These are phyloP conservation scores for Gorgonomyces haynaldii DNA, from an alignment of 192 early-diverging fungal species.

Conservation along the genomic window DNA sequence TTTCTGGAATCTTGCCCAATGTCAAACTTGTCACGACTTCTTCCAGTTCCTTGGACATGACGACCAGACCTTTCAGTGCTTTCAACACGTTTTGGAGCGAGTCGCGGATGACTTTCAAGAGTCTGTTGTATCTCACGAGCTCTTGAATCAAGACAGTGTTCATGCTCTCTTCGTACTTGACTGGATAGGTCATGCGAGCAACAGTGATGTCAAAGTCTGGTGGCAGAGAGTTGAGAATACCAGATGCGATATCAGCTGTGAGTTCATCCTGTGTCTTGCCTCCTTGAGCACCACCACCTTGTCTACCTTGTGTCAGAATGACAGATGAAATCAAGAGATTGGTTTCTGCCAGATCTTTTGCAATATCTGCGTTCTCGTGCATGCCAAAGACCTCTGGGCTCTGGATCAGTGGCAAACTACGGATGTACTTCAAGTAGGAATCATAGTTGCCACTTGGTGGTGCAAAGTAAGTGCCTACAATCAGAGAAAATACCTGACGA, in stretches of 20 bases:
- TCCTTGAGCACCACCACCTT: slow-evolving; percentile 9
- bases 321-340: slow-evolving; percentile 39
- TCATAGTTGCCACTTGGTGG: slow-evolving; percentile 41
- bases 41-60: slow-evolving; percentile 53
- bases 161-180: slow-evolving; percentile 46
- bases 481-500: slow-evolving; percentile 40
- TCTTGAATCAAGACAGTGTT: slow-evolving; percentile 55
- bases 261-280: slow-evolving; percentile 42
- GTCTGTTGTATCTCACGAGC: slow-evolving; percentile 46
- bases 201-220: slow-evolving; percentile 27
- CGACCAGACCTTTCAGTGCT: slow-evolving; percentile 49
- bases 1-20: slow-evolving; percentile 44
- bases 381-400: slow-evolving; percentile 50
- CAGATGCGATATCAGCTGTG: slow-evolving; percentile 34
- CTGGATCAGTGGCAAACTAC: slow-evolving; percentile 39
- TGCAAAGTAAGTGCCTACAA: slow-evolving; percentile 39
- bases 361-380: slow-evolving; percentile 54
- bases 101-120: slow-evolving; percentile 37
- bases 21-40: slow-evolving; percentile 37
- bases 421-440: slow-evolving; percentile 41
- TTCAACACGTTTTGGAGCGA: slow-evolving; percentile 46
- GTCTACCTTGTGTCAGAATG: slow-evolving; percentile 36
- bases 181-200: slow-evolving; percentile 34
- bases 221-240: slow-evolving; percentile 30
- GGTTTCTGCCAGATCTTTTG: slow-evolving; percentile 45